Evolutionary conservation across 768 basidiomycete species (phyloP), one percentile per base, ranked within the genome.

Genomic region (Candolleomyces eurysporus): DNA sequence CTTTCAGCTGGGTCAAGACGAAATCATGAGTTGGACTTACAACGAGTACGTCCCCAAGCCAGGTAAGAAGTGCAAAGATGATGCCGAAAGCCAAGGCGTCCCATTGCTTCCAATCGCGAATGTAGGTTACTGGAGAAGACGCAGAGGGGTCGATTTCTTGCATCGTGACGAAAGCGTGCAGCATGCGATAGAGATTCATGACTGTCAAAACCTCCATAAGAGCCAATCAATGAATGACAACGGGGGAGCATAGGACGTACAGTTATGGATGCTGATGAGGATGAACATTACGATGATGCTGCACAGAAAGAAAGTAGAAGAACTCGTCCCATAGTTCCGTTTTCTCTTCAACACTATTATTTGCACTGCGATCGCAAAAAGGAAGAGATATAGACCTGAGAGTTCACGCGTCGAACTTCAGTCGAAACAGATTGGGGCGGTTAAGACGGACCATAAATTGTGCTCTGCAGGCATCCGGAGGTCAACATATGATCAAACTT

Each of bases 261-360:
- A 54, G 16, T 54, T 54, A 31, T 54, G 52, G 8, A 54, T 54
- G 31, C n/a, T 51, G 30, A 51, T 30, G 52, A 54, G 52, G 30
- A 54, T 32, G 17, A 54, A 39, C 30, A 39, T 54, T 13, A 39
- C 30, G 16, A 54, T 11, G n/a, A 26, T n/a, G 32, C 52, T 26
- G 4, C 21, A 6, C 26, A 26, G 26, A 31, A 26, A 31, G 52
- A 54, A 54, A 16, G 11, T 54, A n/a, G 16, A 13, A 9, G 52
- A 32, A 30, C 19, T 14, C 16, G 52, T n/a, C 17, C 17, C 32
- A 31, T 7, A 36, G 36, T 36, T 36, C 11, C 36, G 36, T 36
- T 54, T 30, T 21, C 45, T 46, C 11, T 54, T 39, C 52, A 17
- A 31, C 14, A 7, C 14, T 13, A 14, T 19, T n/a, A 32, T 30